Conservation (phyloP, 2,329 filamentous ascomycete genomes). For the Xylariaceae sp. region DNA sequence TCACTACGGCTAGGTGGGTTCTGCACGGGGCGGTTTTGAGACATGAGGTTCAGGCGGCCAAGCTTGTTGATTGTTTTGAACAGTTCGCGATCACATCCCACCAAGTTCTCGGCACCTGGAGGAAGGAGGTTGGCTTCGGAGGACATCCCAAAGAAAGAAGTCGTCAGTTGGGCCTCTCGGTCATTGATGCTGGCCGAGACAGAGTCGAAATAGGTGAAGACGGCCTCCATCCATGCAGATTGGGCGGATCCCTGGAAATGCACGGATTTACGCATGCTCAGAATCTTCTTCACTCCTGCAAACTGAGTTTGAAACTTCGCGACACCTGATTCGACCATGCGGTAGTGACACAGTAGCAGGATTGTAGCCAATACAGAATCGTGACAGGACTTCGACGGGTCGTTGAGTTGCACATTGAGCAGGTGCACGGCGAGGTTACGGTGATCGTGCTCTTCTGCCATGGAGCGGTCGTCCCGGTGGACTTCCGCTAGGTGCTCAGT, state of each 20-base stretch:
- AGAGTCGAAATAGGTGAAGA: conserved; percentile 93
- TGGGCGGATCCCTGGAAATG: conserved; percentile 56
- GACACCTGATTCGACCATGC: conserved; percentile 89
- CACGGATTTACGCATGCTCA: conserved; percentile 65
- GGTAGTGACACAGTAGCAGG: conserved; percentile 83
- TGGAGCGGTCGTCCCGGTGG: conserved; percentile 57
- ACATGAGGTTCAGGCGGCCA: conserved; percentile 78
- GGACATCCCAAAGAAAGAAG: conserved; percentile 57
- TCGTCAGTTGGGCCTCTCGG: conserved; percentile 75
- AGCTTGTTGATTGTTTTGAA: conserved; percentile 84
- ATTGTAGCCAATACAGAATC: conserved; percentile 87
- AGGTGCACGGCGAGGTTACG: conserved; percentile 73
- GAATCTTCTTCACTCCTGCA: conserved; percentile 85
- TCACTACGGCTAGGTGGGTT: conserved; percentile 28
- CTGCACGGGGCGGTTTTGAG: conserved; percentile 60
- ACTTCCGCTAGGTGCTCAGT: conserved; percentile 44
- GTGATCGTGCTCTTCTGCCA: conserved; percentile 81
- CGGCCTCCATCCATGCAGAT: conserved; percentile 83
- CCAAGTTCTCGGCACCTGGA: conserved; percentile 73
- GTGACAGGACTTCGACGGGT: conserved; percentile 69
- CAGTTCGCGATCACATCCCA: conserved; percentile 79
- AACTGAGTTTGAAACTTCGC: conserved; percentile 93
- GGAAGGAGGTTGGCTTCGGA: conserved; percentile 48
- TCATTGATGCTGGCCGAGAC: conserved; percentile 91
- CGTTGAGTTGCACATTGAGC: conserved; percentile 78